Evolutionary conservation across 2,329 filamentous ascomycete species (phyloP).

Genomic region (Xylaria sp.): DNA sequence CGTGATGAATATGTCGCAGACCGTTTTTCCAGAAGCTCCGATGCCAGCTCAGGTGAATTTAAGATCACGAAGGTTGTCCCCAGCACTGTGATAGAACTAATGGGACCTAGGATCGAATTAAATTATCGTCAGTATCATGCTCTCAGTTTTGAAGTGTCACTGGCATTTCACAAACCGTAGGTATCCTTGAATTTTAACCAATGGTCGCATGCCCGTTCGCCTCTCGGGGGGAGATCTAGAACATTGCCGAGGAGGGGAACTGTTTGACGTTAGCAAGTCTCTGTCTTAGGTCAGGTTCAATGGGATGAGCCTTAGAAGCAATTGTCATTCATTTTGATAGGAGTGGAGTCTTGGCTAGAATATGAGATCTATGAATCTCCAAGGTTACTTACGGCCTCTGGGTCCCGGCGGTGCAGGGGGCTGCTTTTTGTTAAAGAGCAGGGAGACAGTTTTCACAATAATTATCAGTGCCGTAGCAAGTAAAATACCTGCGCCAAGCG

Average conservation of each 20-base stretch:
- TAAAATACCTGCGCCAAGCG: not conserved
- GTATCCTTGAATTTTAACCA: conserved; percentile 49
- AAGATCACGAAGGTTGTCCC: conserved; percentile 49
- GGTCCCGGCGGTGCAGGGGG: conserved; percentile 54
- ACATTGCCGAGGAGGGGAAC: conserved; percentile 56
- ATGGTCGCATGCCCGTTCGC: conserved; percentile 45
- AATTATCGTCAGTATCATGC: not conserved
- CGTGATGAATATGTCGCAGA: conserved; percentile 43
- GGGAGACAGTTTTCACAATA: not conserved
- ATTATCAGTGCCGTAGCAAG: not conserved
- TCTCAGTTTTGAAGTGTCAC: too few relatives aligned
- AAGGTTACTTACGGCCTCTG: conserved; percentile 37
- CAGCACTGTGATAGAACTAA: conserved; percentile 49
- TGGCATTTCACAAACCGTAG: conserved; percentile 33
- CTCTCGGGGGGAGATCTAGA: conserved; percentile 50
- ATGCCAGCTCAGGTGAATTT: conserved; percentile 44
- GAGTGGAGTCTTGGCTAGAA: not conserved
- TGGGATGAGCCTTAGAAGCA: not conserved
- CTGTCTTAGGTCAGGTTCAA: too few relatives aligned
- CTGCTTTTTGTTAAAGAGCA: not conserved
- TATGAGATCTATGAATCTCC: not conserved
- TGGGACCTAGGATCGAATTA: conserved; percentile 33
- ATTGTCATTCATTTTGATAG: not conserved
- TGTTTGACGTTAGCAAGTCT: conserved; percentile 19
- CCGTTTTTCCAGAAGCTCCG: conserved; percentile 46